Evolutionary conservation across 78 protist species (phyloP).

Genomic region (Dictyostelium citrinum): DNA sequence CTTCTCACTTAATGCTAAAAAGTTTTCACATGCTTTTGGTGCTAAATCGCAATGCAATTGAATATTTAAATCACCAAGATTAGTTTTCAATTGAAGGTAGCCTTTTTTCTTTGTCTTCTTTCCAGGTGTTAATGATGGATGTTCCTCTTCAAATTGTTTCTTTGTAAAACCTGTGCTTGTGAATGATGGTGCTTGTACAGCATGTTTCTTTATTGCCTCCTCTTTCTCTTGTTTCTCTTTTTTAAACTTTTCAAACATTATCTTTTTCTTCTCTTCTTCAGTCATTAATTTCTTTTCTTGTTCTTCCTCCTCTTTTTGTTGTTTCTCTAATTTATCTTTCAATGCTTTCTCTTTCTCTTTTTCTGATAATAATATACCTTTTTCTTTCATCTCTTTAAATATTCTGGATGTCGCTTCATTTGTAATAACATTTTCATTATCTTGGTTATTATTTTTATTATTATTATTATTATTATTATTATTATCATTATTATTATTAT

Average conservation of each 20-base stretch:
- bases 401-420: slow-evolving; percentile 54
- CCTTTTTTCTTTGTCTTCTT: slow-evolving; percentile 76
- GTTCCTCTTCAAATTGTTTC: not conserved
- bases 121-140: slow-evolving; percentile 47
- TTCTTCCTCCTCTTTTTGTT: slow-evolving; percentile 12
- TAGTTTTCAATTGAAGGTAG: slow-evolving; percentile 79
- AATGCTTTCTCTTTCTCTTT: not conserved
- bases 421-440: slow-evolving; percentile 10
- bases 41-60: slow-evolving; percentile 84
- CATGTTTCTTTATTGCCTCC: slow-evolving; percentile 10
- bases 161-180: slow-evolving; percentile 39
- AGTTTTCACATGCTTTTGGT: slow-evolving; percentile 92
- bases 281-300: slow-evolving; percentile 25
- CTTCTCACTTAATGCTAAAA: slow-evolving; percentile 38
- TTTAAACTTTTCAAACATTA: slow-evolving; percentile 44
- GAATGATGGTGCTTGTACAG: slow-evolving; percentile 67
- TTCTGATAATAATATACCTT: slow-evolving; percentile 25
- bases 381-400: slow-evolving; percentile 19
- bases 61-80: slow-evolving; percentile 83
- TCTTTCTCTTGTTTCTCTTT: slow-evolving; percentile 37
- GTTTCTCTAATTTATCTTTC: slow-evolving; percentile 19
- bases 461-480: not conserved
- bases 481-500: not conserved
- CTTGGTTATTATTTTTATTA: not conserved
- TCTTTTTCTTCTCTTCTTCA: slow-evolving; percentile 29